Conservation (phyloP, 345 rosid species). For the Brassica carinata region DNA sequence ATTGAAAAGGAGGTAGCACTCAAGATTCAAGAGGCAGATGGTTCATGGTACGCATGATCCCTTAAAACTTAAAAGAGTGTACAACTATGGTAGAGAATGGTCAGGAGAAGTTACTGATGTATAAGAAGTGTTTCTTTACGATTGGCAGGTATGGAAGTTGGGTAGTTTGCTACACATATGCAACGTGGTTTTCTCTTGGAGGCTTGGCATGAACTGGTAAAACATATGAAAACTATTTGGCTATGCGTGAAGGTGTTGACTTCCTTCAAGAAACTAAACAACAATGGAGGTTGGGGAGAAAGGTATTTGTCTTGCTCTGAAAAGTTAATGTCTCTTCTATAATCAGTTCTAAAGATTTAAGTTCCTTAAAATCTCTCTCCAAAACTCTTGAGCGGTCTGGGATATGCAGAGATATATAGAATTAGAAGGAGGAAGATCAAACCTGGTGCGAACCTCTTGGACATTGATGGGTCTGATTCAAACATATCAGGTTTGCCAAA, state of each 20-base stretch:
- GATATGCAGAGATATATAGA: conserved; percentile 36
- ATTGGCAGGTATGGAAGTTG: conserved; percentile 41
- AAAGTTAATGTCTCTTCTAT: conserved; percentile 25
- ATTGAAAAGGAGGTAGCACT: conserved; percentile 21
- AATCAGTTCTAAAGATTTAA: neutral
- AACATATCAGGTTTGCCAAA: conserved; percentile 35
- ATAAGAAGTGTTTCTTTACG: neutral
- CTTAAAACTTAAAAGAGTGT: neutral
- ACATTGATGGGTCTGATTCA: conserved; percentile 43
- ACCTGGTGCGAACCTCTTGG: conserved; percentile 45
- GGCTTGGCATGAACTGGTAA: conserved; percentile 38
- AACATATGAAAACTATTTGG: conserved; percentile 26
- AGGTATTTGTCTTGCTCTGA: conserved; percentile 42
- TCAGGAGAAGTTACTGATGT: neutral
- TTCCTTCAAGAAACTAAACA: conserved; percentile 35
- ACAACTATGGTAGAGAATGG: neutral
- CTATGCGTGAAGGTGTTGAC: conserved; percentile 34
- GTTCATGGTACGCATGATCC: conserved; percentile 37
- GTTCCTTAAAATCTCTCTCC: neutral
- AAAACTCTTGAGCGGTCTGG: neutral
- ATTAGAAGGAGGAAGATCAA: conserved; percentile 39
- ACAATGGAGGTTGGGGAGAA: conserved; percentile 49
- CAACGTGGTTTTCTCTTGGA: conserved; percentile 39
- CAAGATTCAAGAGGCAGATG: conserved; percentile 30
- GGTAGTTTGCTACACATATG: conserved; percentile 43